Percentiles rank a stretch among this genome's conserved stretches.
Conservation (phyloP, 768 basidiomycete species). For the Suillus hirtellus region DNA sequence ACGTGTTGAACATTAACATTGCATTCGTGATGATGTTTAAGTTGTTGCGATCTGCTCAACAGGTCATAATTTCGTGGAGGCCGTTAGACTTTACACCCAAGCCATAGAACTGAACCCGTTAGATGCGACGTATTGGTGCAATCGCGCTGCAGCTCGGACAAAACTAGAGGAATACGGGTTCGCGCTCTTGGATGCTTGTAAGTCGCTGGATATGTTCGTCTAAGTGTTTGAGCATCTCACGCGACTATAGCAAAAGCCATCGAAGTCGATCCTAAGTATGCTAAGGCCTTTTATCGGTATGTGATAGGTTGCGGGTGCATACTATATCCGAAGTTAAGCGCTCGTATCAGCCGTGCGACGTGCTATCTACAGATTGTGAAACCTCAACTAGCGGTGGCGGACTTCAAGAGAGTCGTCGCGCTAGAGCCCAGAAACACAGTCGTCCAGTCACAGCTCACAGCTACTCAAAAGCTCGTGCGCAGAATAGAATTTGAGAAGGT, state of each 20-base stretch:
- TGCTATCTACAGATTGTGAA: constrained; percentile 90
- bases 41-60: constrained; percentile 11
- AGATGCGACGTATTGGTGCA: constrained; percentile 92
- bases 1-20: constrained; percentile 26
- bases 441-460: constrained; percentile 76
- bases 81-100: constrained; percentile 76
- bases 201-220: constrained; percentile 30
- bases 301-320: constrained; percentile 17
- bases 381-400: constrained; percentile 80
- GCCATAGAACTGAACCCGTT: constrained; percentile 87
- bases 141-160: constrained; percentile 89
- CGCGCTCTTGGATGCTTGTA: constrained; percentile 85
- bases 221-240: constrained; percentile 1
- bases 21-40: neutral
- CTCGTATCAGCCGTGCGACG: constrained; percentile 67
- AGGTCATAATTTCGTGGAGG: constrained; percentile 76
- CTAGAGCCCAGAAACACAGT: constrained; percentile 87
- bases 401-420: constrained; percentile 81
- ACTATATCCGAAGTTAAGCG: constrained; percentile 1
- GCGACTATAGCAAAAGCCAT: constrained; percentile 72
- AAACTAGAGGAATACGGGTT: constrained; percentile 95
- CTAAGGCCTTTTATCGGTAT: constrained; percentile 86
- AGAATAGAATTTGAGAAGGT: constrained; percentile 94
- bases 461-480: constrained; percentile 89
- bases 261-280: constrained; percentile 83